Base-by-base conservation (phyloP, 495 filamentous ascomycete genomes). In the Lasiosphaeris hirsuta region DNA sequence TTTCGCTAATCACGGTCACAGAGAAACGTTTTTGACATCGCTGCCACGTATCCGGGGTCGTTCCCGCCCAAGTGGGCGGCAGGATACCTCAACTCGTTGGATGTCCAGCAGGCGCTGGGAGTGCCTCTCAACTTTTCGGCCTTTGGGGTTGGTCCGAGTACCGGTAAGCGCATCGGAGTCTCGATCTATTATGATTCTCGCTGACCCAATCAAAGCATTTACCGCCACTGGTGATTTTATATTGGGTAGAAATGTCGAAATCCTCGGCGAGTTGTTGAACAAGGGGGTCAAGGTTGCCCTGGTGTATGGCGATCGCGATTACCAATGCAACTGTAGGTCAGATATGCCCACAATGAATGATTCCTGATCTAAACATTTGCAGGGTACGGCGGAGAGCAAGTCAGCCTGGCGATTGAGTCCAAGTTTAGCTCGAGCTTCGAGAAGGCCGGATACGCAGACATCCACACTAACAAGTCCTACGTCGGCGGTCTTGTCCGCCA, bases 241-340 rank as follows among this genome's bases (percentile, higher is more conserved):
- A 10, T 13, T 50, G 48, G 45, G 81, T 15, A 66, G 66, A 17
- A 78, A 80, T 51, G 60, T 84, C 1, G 73, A 79, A 30, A 77
- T 81, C 44, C 54, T 88, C 9, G 74, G 70, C 8, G 78, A 81
- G 37, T 58, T 86, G 3, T 72, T 86, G 5, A 71, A 79, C 23
- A 72, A 72, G 11, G 80, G 80, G 0, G 75, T 86, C 56, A 81
- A 81, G 43, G 82, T 88, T 0, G 75, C 80, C 7, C 73, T 86
- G 15, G 72, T 85, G 17, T 84, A 84, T 57, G 84, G 84, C 11
- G 82, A 83, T 69, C 70, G 76, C 10, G 83, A 86, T 55, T 86
- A 82, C 49, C 73, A 75, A n/a, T 84, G 83, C 62, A 82, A 80
- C 56, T 66, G 62, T 45, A 19, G 0, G 42, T 45, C 8, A 30